Conservation (phyloP, 345 rosid genomes). For the Noccaea bulbosa region DNA sequence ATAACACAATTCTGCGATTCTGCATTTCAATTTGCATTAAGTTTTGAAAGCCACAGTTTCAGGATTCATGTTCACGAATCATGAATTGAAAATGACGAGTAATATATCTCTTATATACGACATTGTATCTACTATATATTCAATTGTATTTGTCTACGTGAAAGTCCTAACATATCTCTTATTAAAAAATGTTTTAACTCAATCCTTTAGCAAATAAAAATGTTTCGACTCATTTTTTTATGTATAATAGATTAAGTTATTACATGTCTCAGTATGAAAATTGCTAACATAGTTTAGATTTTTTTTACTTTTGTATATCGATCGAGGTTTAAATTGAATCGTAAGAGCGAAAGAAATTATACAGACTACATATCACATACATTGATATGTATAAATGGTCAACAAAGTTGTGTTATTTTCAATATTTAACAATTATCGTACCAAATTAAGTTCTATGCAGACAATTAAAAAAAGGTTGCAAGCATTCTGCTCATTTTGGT, state of each 20-base stretch:
- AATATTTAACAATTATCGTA: not conserved
- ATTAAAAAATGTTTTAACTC: too few relatives aligned
- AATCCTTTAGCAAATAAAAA: too few relatives aligned
- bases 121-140: not conserved
- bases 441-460: not conserved
- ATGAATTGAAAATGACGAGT: slow-evolving; percentile 13
- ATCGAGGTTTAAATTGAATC: too few relatives aligned
- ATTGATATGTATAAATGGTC: not conserved
- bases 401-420: not conserved
- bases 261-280: not conserved
- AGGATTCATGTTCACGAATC: not conserved
- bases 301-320: too few relatives aligned
- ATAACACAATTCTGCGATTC: slow-evolving; percentile 28
- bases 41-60: slow-evolving; percentile 29
- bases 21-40: slow-evolving; percentile 13
- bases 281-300: not conserved
- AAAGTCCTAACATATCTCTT: not conserved
- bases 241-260: too few relatives aligned
- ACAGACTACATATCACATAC: too few relatives aligned
- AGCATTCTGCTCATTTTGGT: not conserved
- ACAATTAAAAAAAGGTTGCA: not conserved
- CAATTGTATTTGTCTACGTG: too few relatives aligned
- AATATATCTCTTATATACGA: not conserved
- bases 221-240: too few relatives aligned
- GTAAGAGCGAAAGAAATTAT: too few relatives aligned